phyloP scores from a whole-genome alignment of 2,329 filamentous ascomycete species.

The Diaporthe nobilis region DNA sequence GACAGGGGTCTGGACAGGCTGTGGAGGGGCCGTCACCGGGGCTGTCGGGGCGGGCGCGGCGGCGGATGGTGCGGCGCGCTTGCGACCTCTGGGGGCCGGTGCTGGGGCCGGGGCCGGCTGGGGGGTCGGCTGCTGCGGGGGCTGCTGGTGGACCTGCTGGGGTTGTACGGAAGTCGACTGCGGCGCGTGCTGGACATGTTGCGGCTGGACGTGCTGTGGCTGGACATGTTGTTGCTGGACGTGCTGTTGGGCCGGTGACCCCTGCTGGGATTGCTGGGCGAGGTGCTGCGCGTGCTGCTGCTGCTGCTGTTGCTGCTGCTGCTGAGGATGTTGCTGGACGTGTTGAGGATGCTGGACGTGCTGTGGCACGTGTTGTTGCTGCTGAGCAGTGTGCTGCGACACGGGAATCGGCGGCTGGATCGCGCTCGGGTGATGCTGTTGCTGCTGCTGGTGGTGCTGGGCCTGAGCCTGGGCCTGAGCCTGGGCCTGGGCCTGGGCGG shows the following conservation, averaged over 20 bases:
- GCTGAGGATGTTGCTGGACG: constrained; percentile 46
- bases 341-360: constrained; percentile 38
- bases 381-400: constrained; percentile 40
- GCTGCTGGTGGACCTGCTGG: constrained; percentile 46
- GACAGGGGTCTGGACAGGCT: constrained; percentile 54
- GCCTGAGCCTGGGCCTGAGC: constrained; percentile 14
- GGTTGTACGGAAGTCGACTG: constrained; percentile 43
- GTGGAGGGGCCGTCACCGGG: constrained; percentile 50
- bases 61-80: constrained; percentile 56
- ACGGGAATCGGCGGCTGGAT: constrained; percentile 42
- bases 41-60: constrained; percentile 52
- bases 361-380: constrained; percentile 40
- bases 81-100: constrained; percentile 49
- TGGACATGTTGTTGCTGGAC: constrained; percentile 52
- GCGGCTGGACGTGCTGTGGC: constrained; percentile 52
- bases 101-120: constrained; percentile 48
- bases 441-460: constrained; percentile 48
- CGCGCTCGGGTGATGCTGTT: constrained; percentile 41
- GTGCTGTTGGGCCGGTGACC: constrained; percentile 47
- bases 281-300: constrained; percentile 50
- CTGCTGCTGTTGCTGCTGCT: constrained; percentile 48
- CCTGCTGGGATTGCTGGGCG: constrained; percentile 44
- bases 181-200: constrained; percentile 50
- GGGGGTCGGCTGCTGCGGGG: constrained; percentile 47
- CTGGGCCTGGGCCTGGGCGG: constrained; percentile 34